Evolutionary conservation across 192 early-diverging fungal genomes (phyloP), one percentile per base, ranked within the genome.

Genomic region (Paraglomus brasilianum): DNA sequence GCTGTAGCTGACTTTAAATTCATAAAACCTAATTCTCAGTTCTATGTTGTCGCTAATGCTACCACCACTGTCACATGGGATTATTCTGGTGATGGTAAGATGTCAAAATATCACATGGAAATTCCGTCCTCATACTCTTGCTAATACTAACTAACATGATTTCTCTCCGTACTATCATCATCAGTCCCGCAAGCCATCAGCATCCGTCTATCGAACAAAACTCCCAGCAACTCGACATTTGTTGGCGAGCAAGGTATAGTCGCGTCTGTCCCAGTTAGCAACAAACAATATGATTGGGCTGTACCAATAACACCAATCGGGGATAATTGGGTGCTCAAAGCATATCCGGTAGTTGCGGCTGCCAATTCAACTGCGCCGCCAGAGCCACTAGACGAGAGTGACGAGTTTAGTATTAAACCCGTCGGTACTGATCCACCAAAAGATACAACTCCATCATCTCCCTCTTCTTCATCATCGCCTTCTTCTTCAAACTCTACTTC

Each of bases 341-440:
- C 30, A 30, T 30, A 30, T 3, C 30, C 36, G 11, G 17, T 56
- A 1, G 21, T 11, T 17, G 53, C 10, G 1, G 9, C 21, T 19
- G 36, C 1, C 36, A 30, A 56, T 56, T 11, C 21, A 21, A 17
- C 15, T 11, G 1, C 53, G 21, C 17, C 10, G 1, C 15, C 11
- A 17, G 24, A 15, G 11, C 7, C 53, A 21, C 1, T 56, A 56
- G 53, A 3, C 11, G 36, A 1, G 21, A 56, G 53, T 22, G 21
- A 56, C 1, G 36, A 1, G 1, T 56, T 56, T 6, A 56, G 53
- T 21, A 56, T 56, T 56, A 56, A 56, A 56, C 53, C 53, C 36
- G 53, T 4, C 36, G 53, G 53, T 19, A 56, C 53, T 17, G 11
- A 17, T 5, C 53, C 53, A 11, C 53, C 53, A 56, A 21, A 17